Evolutionary conservation across 495 filamentous ascomycete species (phyloP).

Genomic region (Immersiella caudata): DNA sequence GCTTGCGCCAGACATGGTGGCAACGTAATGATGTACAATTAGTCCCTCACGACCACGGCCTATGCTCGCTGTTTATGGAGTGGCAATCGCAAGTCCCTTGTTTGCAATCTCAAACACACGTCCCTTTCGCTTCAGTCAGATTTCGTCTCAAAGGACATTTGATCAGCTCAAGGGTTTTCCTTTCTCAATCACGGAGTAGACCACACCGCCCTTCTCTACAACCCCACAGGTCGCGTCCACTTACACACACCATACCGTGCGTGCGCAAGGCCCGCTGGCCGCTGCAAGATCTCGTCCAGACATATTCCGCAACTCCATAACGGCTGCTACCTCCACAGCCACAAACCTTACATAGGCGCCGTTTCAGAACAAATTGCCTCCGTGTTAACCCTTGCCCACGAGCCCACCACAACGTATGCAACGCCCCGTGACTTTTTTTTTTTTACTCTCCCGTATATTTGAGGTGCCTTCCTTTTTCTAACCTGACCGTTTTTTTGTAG

Average conservation of each 20-base stretch:
- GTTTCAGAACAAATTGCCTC: constrained; percentile 31
- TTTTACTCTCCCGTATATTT: not conserved
- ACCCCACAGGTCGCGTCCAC: not conserved
- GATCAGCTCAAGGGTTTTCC: not conserved
- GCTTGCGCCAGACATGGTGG: not conserved
- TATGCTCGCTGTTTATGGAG: not conserved
- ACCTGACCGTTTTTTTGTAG: not conserved
- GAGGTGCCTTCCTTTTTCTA: not conserved
- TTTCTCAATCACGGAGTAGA: not conserved
- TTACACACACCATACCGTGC: not conserved
- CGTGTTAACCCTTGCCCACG: constrained; percentile 5
- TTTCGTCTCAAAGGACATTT: not conserved
- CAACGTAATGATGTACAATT: constrained; percentile 25
- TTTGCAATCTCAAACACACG: not conserved
- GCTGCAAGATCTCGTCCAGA: not conserved
- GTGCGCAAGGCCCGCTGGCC: not conserved
- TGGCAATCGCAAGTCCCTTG: not conserved
- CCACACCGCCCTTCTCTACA: constrained; percentile 3
- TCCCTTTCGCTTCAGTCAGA: not conserved
- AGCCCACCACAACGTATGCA: constrained; percentile 19
- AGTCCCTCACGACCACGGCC: constrained; percentile 8
- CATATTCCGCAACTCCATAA: not conserved
- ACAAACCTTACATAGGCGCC: constrained; percentile 23
- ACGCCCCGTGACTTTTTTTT: constrained; percentile 17
- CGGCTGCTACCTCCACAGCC: constrained; percentile 13